phyloP scores from a whole-genome alignment of 2,329 filamentous ascomycete genomes.

The Penicillium italicum region DNA sequence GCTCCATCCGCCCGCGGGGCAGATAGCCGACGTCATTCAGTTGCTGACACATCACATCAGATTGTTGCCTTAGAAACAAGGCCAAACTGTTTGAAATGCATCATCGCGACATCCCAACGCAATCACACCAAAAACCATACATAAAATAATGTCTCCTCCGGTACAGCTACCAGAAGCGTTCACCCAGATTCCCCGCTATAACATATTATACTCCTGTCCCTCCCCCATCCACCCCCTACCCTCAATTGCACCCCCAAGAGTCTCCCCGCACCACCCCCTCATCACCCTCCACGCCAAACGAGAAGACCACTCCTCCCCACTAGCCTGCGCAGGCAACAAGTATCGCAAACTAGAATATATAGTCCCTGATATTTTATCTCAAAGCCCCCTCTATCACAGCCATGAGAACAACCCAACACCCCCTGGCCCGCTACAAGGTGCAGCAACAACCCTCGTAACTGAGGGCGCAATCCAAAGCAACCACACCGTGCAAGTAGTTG shows the following conservation, averaged over 20 bases:
- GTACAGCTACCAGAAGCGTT: conserved; percentile 25
- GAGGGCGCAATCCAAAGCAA: conserved; percentile 39
- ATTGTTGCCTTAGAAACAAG: neutral
- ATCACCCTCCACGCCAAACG: conserved; percentile 33
- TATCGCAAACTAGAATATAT: conserved; percentile 41
- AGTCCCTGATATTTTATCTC: conserved; percentile 33
- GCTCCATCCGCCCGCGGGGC: neutral
- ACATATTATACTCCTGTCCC: conserved; percentile 28
- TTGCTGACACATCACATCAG: conserved; percentile 1
- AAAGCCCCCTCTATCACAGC: conserved; percentile 11
- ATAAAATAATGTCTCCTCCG: neutral
- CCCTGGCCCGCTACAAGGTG: conserved; percentile 2
- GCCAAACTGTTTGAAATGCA: no score
- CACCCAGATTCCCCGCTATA: conserved; percentile 28
- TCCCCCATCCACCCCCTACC: conserved; percentile 35
- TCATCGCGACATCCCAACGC: neutral
- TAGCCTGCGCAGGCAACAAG: conserved; percentile 37
- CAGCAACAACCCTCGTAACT: conserved; percentile 33
- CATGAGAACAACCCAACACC: conserved; percentile 16
- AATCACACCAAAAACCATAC: neutral
- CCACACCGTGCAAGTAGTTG: conserved; percentile 36
- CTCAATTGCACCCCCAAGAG: conserved; percentile 11
- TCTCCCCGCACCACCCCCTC: conserved; percentile 9
- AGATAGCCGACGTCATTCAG: conserved; percentile 2
- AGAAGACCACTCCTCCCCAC: conserved; percentile 36